Evolutionary conservation across 345 rosid genomes (phyloP), one percentile per base, ranked within the genome.

Genomic region (Dovyalis caffra): DNA sequence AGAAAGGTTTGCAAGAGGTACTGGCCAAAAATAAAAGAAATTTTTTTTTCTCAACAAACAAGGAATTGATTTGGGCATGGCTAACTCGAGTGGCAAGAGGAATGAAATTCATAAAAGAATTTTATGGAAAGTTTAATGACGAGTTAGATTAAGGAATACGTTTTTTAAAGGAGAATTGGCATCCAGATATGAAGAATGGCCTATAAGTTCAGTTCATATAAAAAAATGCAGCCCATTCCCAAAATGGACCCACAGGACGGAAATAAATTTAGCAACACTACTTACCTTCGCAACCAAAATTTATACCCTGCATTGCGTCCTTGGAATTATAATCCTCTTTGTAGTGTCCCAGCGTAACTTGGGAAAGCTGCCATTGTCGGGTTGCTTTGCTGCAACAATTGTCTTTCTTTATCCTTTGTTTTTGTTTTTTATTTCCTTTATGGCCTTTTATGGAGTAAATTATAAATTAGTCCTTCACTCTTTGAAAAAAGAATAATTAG

Each of bases 311-410:
- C 51, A 64, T 3, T 18, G 35, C 6, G 38, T 12, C 2, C 16
- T 18, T 16, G 23, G 38, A 72, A 43, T 62, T 69, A 2, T 25
- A 69, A 69, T 43, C 32, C 68, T 21, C 32, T 72, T 21, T 72
- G 75, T 21, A 26, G 38, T 69, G 47, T 37, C 25, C 31, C 68
- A 6, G 43, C 43, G 47, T 9, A 21, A 45, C 67, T n/a, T 21
- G 40, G 2, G 33, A 72, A 63, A 72, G 68, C 69, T 72, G 76
- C 69, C n/a, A 63, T 21, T 72, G 76, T 45, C 61, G 75, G 75
- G 61, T 31, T 72, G n/a, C 18, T 26, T 40, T 71, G 33, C 66
- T 35, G 11, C 33, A 8, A 0, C 15, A 0, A 8, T 14, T 57
- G 63, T 15, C 33, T 23, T 57, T 70, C 61, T 25, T 14, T n/a